Evolutionary conservation across 2,329 filamentous ascomycete genomes (phyloP).

Genomic region (Calonectria montana): DNA sequence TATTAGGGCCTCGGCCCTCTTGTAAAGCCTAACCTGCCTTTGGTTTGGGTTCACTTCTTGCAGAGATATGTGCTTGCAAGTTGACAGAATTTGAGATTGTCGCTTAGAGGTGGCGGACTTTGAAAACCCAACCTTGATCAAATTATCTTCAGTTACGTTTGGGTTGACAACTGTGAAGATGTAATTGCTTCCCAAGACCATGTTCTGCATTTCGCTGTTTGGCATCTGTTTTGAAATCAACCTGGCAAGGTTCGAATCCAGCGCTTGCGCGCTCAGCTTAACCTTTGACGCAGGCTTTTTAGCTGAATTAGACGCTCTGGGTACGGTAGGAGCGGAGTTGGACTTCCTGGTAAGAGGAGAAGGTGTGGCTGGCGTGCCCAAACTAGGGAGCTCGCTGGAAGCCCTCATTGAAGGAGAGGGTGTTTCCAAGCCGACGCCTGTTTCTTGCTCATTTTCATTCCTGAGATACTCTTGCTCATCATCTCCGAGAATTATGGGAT

Average conservation of each 20-base stretch:
- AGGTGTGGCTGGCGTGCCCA: not conserved
- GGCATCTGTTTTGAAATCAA: not conserved
- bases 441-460: not conserved
- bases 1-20: not conserved
- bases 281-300: not conserved
- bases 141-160: not conserved
- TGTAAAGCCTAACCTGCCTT: not conserved
- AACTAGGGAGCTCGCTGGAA: not conserved
- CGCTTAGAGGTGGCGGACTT: not conserved
- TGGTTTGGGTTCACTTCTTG: not conserved
- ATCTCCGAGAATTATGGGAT: not conserved
- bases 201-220: not conserved
- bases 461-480: not conserved
- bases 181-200: not conserved
- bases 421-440: not conserved
- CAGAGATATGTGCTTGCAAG: not conserved
- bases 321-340: not conserved
- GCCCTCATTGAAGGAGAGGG: not conserved
- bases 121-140: not conserved
- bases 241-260: not conserved
- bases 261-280: not conserved
- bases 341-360: not conserved
- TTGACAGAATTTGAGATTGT: not conserved
- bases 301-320: not conserved
- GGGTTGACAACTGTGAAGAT: not conserved